Base-by-base conservation (phyloP, 768 basidiomycete species). In the Leucogyrophana mollusca region DNA sequence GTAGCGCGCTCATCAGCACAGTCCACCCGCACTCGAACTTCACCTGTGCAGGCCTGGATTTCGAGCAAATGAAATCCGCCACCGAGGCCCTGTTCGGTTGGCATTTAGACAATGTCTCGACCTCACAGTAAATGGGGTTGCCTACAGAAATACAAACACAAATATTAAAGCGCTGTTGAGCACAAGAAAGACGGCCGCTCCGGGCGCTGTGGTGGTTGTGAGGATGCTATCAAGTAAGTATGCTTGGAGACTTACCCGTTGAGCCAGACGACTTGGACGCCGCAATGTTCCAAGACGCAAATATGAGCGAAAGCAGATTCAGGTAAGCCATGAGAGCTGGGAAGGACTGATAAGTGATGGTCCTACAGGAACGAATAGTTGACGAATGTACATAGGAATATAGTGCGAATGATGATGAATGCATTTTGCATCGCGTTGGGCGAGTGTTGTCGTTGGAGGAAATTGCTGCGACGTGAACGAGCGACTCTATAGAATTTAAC, bases 11-110 rank as follows among this genome's bases (percentile, higher is more conserved):
- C 51, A 80, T 59, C 9, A 77, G 47, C 6, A 64, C 71, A 6
- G 78, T 72, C 82, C 83, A 87, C 14, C 50, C 55, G 52, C 79
- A 83, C 57, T 87, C 85, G 22, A 78, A 59, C 40, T 69, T 56
- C 30, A 80, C 70, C 22, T 65, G 65, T 14, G 76, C 72, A 18
- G 70, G 71, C 44, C 59, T 73, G 3, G 64, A 59, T 32, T 56
- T 61, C 7, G 67, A 60, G 44, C 65, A 52, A 22, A 76, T 56
- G 1, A 69, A 37, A 45, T 74, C 72, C 8, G 67, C 61, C 34
- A 73, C 53, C 47, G 49, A 54, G 13, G 63, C 63, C n/a, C 65
- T 65, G 13, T 30, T 30, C 13, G 27, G 27, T n/a, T n/a, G n/a
- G n/a, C n/a, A 13, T 30, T 30, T 6, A 30, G 27, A 6, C 7